Evolutionary conservation across 2,329 filamentous ascomycete genomes (phyloP).

Genomic region (Neurospora sp.): DNA sequence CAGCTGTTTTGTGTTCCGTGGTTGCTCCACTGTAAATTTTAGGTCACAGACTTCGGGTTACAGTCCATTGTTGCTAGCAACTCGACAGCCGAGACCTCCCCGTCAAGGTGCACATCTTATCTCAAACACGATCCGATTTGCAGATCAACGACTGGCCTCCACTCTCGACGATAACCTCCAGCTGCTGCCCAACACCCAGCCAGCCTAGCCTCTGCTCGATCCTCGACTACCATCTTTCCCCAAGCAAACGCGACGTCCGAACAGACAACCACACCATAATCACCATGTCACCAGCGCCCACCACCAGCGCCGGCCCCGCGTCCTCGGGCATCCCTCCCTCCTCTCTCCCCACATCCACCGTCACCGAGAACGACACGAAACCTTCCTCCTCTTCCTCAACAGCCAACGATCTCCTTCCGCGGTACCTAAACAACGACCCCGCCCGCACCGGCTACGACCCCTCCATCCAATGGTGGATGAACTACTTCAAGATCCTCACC

Average conservation of each 20-base stretch:
- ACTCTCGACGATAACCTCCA: not conserved
- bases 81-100: not conserved
- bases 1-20: not conserved
- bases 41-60: not conserved
- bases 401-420: conserved; percentile 9
- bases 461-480: conserved; percentile 58
- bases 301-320: conserved; percentile 1
- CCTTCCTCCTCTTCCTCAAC: not conserved
- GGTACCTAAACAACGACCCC: conserved; percentile 46
- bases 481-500: conserved; percentile 74
- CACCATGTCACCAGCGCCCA: conserved; percentile 3
- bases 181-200: not conserved
- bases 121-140: not conserved
- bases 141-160: not conserved
- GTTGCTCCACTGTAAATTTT: not conserved
- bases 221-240: not conserved
- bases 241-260: not conserved
- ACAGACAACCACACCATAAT: not conserved
- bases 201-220: not conserved
- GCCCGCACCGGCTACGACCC: conserved; percentile 54
- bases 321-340: conserved; percentile 2
- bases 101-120: not conserved
- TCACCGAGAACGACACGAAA: conserved; percentile 7
- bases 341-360: conserved; percentile 1
- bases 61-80: not conserved